Base-by-base conservation (phyloP, 169 alveolate genomes). In the Plasmodium gallinaceum region DNA sequence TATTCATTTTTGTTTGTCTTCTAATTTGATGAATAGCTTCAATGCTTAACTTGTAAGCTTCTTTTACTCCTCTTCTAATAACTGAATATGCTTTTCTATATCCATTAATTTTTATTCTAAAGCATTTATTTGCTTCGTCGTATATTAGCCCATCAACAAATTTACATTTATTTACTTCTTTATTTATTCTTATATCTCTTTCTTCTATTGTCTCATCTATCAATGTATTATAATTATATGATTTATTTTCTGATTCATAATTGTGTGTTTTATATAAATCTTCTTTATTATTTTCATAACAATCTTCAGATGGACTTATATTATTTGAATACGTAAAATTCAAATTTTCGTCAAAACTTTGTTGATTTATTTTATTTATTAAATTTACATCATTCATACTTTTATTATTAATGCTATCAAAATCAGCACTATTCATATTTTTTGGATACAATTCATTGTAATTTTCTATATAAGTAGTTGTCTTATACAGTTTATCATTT, bases 21-120 rank as follows among this genome's bases (percentile, higher is more conserved):
- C 66, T 73, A 24, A 86, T 72, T 42, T 86, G 92, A 14, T 86
- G 78, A 8, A 86, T 71, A 3, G 87, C 74, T 48, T 70, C 87
- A 46, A 86, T 72, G 66, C 92, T 86, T 39, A 86, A 86, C n/a
- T 71, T 69, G 62, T 86, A 86, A 14, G 92, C 92, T 65, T 86
- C 88, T 58, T 86, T 86, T n/a, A 86, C 92, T 43, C 92, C 92
- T 16, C 92, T 45, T 64, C 87, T 86, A 46, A 86, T 69, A 71
- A 86, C 92, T 43, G 92, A 86, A 73, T 71, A 86, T 16, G 92
- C 92, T 42, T 72, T 69, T 64, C 87, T 72, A 60, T 86, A 86
- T 37, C 92, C 87, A 69, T 86, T 72, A 71, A 86, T 72, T 70
- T 86, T 86, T 43, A 86, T 86, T 37, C 92, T 7, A 60, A 86